These are phyloP conservation scores for Saccharomyces cerevisiae DNA, from an alignment of 805 yeast species.

Conservation along the genomic window DNA sequence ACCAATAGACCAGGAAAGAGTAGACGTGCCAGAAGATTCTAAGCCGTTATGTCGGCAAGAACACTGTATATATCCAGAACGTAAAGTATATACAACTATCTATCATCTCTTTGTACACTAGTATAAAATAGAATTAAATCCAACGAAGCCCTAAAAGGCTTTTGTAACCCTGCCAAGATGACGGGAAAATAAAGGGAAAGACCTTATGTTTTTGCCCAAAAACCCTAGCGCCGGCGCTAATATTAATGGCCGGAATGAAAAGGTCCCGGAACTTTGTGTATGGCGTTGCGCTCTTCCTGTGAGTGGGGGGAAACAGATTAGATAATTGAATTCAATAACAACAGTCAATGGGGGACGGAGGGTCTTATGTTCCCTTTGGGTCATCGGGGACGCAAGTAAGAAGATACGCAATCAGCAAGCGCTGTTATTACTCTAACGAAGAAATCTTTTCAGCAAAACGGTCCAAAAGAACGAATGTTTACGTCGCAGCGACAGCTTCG, in stretches of 20 bases:
- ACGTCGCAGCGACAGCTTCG: background rate
- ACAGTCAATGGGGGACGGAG: background rate
- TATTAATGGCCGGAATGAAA: background rate
- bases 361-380: background rate
- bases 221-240: background rate
- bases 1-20: constrained; percentile 48
- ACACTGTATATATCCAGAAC: background rate
- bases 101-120: background rate
- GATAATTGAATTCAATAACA: background rate
- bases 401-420: background rate
- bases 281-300: background rate
- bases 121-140: background rate
- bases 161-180: background rate
- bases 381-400: background rate
- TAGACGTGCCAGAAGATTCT: constrained; percentile 35
- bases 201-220: background rate
- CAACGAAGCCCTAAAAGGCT: background rate
- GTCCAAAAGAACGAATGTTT: background rate
- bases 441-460: background rate
- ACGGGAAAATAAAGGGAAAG: background rate
- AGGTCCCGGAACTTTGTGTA: background rate
- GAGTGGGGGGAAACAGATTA: background rate
- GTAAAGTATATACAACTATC: background rate
- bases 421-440: background rate
- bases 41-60: background rate